Evolutionary conservation across 78 protist species (phyloP).

Genomic region (Chrysochromulina tobinii): DNA sequence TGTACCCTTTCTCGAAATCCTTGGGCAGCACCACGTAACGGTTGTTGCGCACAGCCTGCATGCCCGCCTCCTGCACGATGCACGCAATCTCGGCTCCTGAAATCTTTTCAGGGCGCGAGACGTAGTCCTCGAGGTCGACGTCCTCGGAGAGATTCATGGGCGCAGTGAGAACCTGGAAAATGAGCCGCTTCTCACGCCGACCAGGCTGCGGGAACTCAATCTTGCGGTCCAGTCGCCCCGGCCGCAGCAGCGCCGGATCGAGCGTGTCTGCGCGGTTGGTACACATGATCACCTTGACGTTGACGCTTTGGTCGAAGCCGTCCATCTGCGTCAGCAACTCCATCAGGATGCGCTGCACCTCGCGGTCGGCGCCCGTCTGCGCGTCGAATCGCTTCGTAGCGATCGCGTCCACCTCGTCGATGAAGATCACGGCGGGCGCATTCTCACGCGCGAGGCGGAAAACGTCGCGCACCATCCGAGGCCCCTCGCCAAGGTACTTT

Average conservation of each 20-base stretch:
- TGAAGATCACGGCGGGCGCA: constrained; percentile 99
- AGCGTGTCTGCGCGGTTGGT: constrained; percentile 99
- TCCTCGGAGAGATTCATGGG: constrained; percentile 98
- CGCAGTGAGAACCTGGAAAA: constrained; percentile 92
- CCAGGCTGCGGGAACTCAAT: constrained; percentile 99
- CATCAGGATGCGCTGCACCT: constrained; percentile 98
- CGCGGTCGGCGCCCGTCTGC: constrained; percentile 97
- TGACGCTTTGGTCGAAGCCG: constrained; percentile 97
- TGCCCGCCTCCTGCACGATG: constrained; percentile 99
- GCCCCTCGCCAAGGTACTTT: constrained; percentile 99
- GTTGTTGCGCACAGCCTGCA: constrained; percentile 99
- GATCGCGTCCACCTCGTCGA: constrained; percentile 99
- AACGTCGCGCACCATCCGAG: constrained; percentile 96
- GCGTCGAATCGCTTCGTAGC: constrained; percentile 99
- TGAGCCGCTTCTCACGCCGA: constrained; percentile 97
- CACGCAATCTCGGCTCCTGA: constrained; percentile 96
- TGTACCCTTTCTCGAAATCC: constrained; percentile 98
- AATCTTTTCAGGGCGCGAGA: constrained; percentile 93
- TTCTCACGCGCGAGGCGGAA: constrained; percentile 87
- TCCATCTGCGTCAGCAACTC: constrained; percentile 99
- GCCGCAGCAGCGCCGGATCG: constrained; percentile 99
- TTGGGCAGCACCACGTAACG: constrained; percentile 95
- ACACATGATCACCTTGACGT: constrained; percentile 99
- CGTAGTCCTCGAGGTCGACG: constrained; percentile 98
- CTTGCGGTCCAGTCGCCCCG: constrained; percentile 98